Evolutionary conservation across 2,329 filamentous ascomycete species (phyloP).

Genomic region (Botrytis hyacinthi): DNA sequence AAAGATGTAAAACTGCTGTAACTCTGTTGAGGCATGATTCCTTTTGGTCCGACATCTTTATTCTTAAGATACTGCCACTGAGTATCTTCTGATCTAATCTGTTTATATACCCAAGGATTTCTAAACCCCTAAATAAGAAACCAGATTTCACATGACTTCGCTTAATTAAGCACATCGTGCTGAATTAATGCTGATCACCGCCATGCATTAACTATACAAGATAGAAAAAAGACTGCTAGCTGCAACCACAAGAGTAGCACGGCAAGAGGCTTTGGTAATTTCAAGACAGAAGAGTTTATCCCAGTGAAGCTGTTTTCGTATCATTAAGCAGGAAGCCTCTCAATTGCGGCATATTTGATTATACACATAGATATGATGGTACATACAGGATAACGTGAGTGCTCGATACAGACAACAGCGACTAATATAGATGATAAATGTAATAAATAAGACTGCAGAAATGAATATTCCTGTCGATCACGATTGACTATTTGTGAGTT

Average conservation of each 20-base stretch:
- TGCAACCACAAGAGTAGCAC: too few species aligned
- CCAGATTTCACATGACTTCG: too few species aligned
- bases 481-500: neutral
- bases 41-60: too few species aligned
- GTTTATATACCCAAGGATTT: too few species aligned
- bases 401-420: neutral
- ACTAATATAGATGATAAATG: neutral
- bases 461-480: accelerated
- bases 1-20: neutral
- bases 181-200: neutral
- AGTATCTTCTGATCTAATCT: too few species aligned
- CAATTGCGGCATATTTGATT: neutral
- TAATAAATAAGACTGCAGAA: neutral
- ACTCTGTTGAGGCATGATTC: neutral
- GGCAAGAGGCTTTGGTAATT: neutral
- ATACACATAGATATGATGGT: neutral
- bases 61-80: too few species aligned
- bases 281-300: neutral
- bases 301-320: neutral
- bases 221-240: neutral
- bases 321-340: accelerated
- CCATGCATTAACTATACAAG: neutral
- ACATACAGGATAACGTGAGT: neutral
- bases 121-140: too few species aligned
- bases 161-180: too few species aligned